A percentile compares a stretch with the other conserved stretches of the same genome.
Evolutionary conservation across 352 stramenopile genomes (phyloP).

Genomic region (Phytophthora macrochlamydospora): DNA sequence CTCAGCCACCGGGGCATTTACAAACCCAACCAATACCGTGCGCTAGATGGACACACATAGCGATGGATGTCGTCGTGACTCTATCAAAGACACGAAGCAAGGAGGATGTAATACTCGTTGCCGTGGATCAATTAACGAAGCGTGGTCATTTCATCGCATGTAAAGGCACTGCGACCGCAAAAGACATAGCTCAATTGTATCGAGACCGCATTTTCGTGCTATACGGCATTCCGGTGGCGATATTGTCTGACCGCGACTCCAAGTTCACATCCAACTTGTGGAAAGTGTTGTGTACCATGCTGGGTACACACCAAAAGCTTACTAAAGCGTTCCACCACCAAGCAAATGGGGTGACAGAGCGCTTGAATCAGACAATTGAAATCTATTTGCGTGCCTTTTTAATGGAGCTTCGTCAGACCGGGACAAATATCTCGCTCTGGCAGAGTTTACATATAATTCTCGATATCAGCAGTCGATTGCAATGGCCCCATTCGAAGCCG

Average conservation of each 20-base stretch:
- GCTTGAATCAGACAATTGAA: background rate
- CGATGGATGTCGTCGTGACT: conserved; percentile 7
- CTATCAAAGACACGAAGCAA: background rate
- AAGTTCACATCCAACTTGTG: conserved; percentile 12
- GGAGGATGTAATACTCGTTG: conserved; percentile 9
- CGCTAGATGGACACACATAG: conserved; percentile 3
- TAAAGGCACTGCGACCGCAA: conserved; percentile 3
- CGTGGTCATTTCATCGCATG: conserved; percentile 9
- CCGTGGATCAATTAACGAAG: conserved; percentile 13
- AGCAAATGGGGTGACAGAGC: background rate
- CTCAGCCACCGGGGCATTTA: background rate
- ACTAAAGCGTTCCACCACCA: background rate
- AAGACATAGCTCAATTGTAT: background rate
- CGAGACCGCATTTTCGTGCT: conserved; percentile 3
- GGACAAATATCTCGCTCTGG: conserved; percentile 6
- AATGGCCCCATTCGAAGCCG: conserved; percentile 22
- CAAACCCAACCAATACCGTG: conserved; percentile 5
- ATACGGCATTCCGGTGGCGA: conserved; percentile 5
- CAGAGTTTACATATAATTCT: conserved; percentile 23
- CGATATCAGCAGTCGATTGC: conserved; percentile 11
- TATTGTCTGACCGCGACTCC: conserved; percentile 11
- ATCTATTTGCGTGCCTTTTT: conserved; percentile 8
- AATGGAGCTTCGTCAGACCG: conserved; percentile 6
- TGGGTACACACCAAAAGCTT: conserved; percentile 6
- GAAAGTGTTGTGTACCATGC: background rate